phyloP scores from a whole-genome alignment of 2,329 filamentous ascomycete species.

The Colletotrichum falcatum region DNA sequence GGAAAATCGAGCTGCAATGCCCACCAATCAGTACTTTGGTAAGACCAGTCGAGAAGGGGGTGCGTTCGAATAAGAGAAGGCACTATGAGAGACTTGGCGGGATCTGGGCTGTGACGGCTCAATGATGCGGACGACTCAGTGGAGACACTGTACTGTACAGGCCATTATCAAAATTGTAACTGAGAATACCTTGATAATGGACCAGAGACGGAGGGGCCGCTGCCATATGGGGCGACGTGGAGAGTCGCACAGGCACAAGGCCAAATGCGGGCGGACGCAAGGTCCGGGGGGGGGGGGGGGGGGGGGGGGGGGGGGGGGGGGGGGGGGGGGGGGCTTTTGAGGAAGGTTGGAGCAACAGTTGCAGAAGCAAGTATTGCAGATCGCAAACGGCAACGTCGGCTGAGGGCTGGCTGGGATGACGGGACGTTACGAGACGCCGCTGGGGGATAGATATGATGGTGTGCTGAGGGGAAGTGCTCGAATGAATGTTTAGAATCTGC shows the following conservation, averaged over 20 bases:
- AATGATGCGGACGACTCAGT: slow-evolving; percentile 20
- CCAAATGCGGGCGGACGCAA: not conserved
- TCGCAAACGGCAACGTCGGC: slow-evolving; percentile 21
- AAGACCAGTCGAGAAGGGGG: not conserved
- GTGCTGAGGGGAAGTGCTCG: slow-evolving; percentile 15
- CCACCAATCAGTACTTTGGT: slow-evolving; percentile 19
- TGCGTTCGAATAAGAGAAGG: not conserved
- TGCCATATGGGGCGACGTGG: slow-evolving; percentile 28
- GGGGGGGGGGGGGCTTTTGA: too few relatives aligned
- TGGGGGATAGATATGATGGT: not conserved
- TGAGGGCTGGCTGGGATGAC: slow-evolving; percentile 5
- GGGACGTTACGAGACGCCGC: not conserved
- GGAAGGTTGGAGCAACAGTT: slow-evolving; percentile 10
- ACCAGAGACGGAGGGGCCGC: slow-evolving; percentile 27
- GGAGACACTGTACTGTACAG: slow-evolving; percentile 23
- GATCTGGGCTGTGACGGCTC: slow-evolving; percentile 16
- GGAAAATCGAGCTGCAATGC: slow-evolving; percentile 10
- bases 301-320: too few relatives aligned
- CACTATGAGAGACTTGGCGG: not conserved
- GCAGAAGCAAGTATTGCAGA: slow-evolving; percentile 1
- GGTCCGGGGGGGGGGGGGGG: too few relatives aligned
- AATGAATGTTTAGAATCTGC: slow-evolving; percentile 20
- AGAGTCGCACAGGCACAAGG: slow-evolving; percentile 12
- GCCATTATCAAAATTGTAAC: slow-evolving; percentile 18
- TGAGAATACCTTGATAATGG: slow-evolving; percentile 26